Percentiles rank a stretch among this genome's conserved stretches.
Conservation (phyloP, 768 basidiomycete genomes). For the Tricholoma matsutake region DNA sequence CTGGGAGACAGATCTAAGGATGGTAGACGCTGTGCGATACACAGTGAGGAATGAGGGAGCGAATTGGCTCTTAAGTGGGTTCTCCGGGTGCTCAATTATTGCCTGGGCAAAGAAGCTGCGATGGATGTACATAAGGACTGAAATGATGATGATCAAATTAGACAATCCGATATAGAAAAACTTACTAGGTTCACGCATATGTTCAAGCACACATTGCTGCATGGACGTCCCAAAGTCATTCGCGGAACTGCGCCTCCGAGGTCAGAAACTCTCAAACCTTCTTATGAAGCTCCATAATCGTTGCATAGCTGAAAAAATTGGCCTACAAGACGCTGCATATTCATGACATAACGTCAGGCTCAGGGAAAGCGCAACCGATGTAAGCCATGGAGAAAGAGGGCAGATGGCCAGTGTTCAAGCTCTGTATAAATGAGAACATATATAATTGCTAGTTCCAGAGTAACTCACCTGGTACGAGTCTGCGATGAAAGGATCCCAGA, state of each 20-base stretch:
- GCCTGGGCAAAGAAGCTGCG: conserved; percentile 71
- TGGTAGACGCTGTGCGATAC: conserved; percentile 54
- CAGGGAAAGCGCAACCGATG: conserved; percentile 64
- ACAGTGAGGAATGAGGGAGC: conserved; percentile 63
- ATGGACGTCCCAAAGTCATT: conserved; percentile 36
- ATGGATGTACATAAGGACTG: conserved; percentile 65
- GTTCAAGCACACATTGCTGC: conserved; percentile 45
- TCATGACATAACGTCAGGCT: conserved; percentile 27
- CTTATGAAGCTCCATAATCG: conserved; percentile 64
- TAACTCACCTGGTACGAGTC: conserved; percentile 60
- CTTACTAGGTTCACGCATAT: conserved; percentile 45
- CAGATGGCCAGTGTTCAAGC: conserved; percentile 67
- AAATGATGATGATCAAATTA: neutral
- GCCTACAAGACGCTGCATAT: conserved; percentile 34
- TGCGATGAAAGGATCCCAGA: conserved; percentile 79
- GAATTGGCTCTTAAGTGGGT: conserved; percentile 64
- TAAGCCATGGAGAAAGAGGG: conserved; percentile 65
- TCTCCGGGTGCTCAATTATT: conserved; percentile 61
- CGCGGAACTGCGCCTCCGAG: conserved; percentile 9
- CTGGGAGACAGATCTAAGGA: conserved; percentile 48
- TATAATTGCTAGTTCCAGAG: neutral
- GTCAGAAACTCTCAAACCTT: conserved; percentile 59
- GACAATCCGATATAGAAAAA: neutral
- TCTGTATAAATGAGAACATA: conserved; percentile 32
- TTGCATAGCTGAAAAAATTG: conserved; percentile 39